Base-by-base conservation (phyloP, 2,329 filamentous ascomycete genomes). In the Niveomyces coronatus region DNA sequence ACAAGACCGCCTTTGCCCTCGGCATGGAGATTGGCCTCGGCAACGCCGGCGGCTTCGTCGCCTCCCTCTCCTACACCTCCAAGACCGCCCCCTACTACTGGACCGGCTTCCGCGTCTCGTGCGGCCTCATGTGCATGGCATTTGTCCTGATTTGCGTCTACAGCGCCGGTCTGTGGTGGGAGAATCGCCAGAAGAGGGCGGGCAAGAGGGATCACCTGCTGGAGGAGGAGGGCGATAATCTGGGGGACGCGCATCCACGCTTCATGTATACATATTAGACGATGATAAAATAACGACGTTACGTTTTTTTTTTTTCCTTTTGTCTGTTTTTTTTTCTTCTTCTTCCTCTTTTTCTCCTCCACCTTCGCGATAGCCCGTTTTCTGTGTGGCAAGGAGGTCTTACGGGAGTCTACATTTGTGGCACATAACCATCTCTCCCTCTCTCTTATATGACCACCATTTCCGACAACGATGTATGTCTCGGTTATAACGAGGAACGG, bases 11-110 rank as follows among this genome's bases (percentile, higher is more conserved):
- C 5, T 41, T 41, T 24, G 34, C 39, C 16, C 17, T 41, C 7
- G 39, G 39, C 22, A 41, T 41, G 39, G 34, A 41, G 17, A 37
- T 41, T 27, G 39, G 39, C 5, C 39, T 41, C 7, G 39, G 39
- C 33, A 41, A 41, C 23, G 33, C 28, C 4, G 39, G 39, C 17
- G 39, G 39, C 16, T 41, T 41, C 24, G 39, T 41, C 10, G 39
- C 39, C 4, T 33, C 39, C 17, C 39, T 41, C 8, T 20, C 30
- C 2, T 41, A 33, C 13, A 16, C 28, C 24, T n/a, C 24, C 18
- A 23, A 31, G 14, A 32, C 28, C 13, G 33, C 39, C 13, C 39
- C 39, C 16, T 34, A 32, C 23, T 41, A 41, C 30, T 37, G 39
- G 34, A 14, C 29, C 1, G 39, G 39, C 8, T 41, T 37, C 34